phyloP scores from a whole-genome alignment of 371 early-diverging fungal species.

The Haplosporangium sp. region DNA sequence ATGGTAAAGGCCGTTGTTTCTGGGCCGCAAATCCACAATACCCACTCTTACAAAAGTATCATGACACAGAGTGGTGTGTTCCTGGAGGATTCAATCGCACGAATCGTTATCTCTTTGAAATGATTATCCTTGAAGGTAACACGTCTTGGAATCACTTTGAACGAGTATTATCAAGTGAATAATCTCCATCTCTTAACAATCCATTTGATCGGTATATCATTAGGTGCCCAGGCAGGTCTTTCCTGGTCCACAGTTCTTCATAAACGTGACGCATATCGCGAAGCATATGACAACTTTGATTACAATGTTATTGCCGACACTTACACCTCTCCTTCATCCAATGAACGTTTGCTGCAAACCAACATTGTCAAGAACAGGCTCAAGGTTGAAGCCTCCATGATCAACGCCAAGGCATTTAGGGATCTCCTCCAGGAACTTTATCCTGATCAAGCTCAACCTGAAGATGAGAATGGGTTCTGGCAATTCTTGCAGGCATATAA shows the following conservation, averaged over 20 bases:
- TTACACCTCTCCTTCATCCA: slow-evolving; percentile 35
- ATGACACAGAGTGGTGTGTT: slow-evolving; percentile 46
- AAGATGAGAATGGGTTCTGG: slow-evolving; percentile 50
- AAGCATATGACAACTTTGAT: slow-evolving; percentile 45
- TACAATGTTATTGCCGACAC: slow-evolving; percentile 35
- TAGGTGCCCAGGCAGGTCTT: slow-evolving; percentile 44
- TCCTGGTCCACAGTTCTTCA: slow-evolving; percentile 51
- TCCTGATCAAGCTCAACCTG: slow-evolving; percentile 31
- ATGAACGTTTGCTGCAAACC: slow-evolving; percentile 37
- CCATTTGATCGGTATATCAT: too few relatives aligned
- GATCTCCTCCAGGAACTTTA: slow-evolving; percentile 36
- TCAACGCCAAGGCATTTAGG: slow-evolving; percentile 35
- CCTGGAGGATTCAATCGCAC: slow-evolving; percentile 40
- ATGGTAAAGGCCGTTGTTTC: slow-evolving; percentile 29
- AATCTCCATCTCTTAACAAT: too few relatives aligned
- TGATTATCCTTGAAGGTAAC: slow-evolving; percentile 49
- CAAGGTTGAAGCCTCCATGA: slow-evolving; percentile 47
- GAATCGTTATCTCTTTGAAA: slow-evolving; percentile 54
- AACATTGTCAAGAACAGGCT: slow-evolving; percentile 48
- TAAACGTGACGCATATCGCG: slow-evolving; percentile 49
- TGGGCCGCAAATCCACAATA: slow-evolving; percentile 37
- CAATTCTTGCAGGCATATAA: slow-evolving; percentile 37
- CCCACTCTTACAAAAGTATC: slow-evolving; percentile 40
- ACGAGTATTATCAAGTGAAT: too few relatives aligned
- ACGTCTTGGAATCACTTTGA: neutral